These are phyloP conservation scores for Naganishia antarctica DNA, from an alignment of 768 basidiomycete genomes.

Conservation along the genomic window DNA sequence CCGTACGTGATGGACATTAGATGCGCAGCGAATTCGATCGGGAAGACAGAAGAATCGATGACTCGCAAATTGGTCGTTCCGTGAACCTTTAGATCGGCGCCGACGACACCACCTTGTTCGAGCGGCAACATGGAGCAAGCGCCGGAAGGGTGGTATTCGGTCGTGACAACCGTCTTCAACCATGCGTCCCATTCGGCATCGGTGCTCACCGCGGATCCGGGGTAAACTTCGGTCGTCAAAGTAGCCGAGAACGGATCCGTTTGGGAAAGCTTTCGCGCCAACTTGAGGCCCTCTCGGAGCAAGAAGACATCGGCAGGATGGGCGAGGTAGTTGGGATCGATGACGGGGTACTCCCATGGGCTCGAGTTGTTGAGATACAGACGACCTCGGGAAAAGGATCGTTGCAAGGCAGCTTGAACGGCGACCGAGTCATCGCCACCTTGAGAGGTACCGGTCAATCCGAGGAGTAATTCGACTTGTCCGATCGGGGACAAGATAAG, in stretches of 20 bases:
- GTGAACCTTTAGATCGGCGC: conserved; percentile 58
- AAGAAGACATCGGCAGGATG: conserved; percentile 56
- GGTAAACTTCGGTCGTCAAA: conserved; percentile 55
- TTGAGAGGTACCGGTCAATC: conserved; percentile 50
- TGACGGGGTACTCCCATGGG: conserved; percentile 59
- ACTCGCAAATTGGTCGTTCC: conserved; percentile 56
- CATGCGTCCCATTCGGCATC: conserved; percentile 61
- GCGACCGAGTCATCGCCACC: conserved; percentile 51
- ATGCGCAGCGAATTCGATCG: conserved; percentile 57
- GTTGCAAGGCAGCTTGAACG: conserved; percentile 54
- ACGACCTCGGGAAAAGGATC: conserved; percentile 53
- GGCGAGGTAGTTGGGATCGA: conserved; percentile 65
- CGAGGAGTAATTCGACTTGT: conserved; percentile 59
- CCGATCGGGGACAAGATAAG: conserved; percentile 49
- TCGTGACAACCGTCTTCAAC: conserved; percentile 52
- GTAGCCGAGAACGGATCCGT: conserved; percentile 56
- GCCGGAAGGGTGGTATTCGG: conserved; percentile 58
- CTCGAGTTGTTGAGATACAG: conserved; percentile 60
- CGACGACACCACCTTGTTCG: conserved; percentile 59
- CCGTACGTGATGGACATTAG: conserved; percentile 48
- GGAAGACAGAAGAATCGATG: conserved; percentile 56
- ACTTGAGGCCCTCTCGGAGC: conserved; percentile 61
- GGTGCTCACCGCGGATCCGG: conserved; percentile 55
- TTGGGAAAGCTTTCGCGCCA: conserved; percentile 58
- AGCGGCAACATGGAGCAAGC: conserved; percentile 61